Evolutionary conservation across 1,284 basidiomycete species (phyloP), one percentile per base, ranked within the genome.

Genomic region (Malassezia caprae): DNA sequence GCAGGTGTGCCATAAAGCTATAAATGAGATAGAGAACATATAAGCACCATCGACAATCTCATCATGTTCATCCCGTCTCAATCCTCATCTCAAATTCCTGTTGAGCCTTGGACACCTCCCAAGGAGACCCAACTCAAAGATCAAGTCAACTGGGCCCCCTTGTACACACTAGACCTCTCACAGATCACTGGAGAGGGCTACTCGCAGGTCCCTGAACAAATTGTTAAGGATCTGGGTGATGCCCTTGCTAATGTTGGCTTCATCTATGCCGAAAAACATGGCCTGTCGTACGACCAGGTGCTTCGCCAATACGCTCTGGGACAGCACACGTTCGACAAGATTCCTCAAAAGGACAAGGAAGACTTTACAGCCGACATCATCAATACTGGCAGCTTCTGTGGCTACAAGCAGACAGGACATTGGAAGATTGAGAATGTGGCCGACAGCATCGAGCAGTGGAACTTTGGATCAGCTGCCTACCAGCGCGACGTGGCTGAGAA

Each of bases 321-420:
- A 1, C 68, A 71, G 42, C 63, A 64, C 51, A 65, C 64, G 8
- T 71, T 72, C 51, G 61, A 69, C 43, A 56, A 53, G 31, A 61
- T 72, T 0, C 31, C 49, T 1, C 60, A 64, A n/a, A 54, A 51
- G 17, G 67, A 72, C 56, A 72, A 72, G 57, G 56, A 58, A 11
- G 45, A 46, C 28, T 68, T 59, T 64, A 64, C 67, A 30, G 69
- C 69, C 2, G 62, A 68, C 41, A 72, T 72, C 27, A 42, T 68
- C 24, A 32, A 51, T 13, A 63, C 59, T 0, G 69, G 77, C 0
- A 50, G 42, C 32, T 72, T 68, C 37, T 63, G 67, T 27, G 69
- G 77, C 0, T 78, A 78, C 72, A 78, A 78, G 56, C 72, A 76
- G 52, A 71, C 71, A 44, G 77, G 76, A 0, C 76, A 77, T 64